These are phyloP conservation scores for Lotmaria passim DNA, from an alignment of 208 protist species.

Conservation along the genomic window DNA sequence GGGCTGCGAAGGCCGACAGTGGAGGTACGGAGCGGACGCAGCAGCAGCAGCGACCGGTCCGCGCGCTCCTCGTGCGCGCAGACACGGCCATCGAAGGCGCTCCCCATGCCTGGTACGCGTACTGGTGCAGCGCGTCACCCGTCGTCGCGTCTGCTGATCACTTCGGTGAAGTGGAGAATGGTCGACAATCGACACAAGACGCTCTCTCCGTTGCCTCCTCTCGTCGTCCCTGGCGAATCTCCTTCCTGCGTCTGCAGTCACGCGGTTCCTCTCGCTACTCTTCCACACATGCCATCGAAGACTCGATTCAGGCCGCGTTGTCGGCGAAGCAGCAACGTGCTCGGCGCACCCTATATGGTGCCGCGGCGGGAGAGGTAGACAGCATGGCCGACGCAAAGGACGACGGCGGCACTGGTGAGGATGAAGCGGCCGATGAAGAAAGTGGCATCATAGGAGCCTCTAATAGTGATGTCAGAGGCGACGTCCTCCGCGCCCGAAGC, in stretches of 20 bases:
- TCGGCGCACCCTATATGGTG: conserved; percentile 20
- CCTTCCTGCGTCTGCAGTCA: neutral
- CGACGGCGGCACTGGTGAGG: neutral
- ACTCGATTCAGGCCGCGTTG: conserved; percentile 17
- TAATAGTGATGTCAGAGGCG: neutral
- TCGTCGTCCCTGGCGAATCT: conserved; percentile 14
- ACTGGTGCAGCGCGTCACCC: neutral
- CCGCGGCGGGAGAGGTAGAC: neutral
- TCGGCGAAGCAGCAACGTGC: conserved; percentile 32
- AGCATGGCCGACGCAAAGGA: neutral
- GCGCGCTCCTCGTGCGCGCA: conserved; percentile 48
- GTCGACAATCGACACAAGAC: neutral
- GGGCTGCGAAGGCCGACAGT: neutral
- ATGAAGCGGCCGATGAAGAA: neutral
- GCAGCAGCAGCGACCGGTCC: neutral
- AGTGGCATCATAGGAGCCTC: neutral
- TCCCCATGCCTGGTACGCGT: conserved; percentile 25
- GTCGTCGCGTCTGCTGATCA: conserved; percentile 6
- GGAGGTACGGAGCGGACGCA: too few relatives aligned
- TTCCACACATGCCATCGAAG: conserved; percentile 13
- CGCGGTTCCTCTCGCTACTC: conserved; percentile 23
- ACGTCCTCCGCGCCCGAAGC: too few relatives aligned
- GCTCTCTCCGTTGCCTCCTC: neutral
- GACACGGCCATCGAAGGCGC: conserved; percentile 47
- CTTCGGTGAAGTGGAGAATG: conserved; percentile 4